Conservation (phyloP, 192 early-diverging fungal species). For the Podila minutissima region DNA sequence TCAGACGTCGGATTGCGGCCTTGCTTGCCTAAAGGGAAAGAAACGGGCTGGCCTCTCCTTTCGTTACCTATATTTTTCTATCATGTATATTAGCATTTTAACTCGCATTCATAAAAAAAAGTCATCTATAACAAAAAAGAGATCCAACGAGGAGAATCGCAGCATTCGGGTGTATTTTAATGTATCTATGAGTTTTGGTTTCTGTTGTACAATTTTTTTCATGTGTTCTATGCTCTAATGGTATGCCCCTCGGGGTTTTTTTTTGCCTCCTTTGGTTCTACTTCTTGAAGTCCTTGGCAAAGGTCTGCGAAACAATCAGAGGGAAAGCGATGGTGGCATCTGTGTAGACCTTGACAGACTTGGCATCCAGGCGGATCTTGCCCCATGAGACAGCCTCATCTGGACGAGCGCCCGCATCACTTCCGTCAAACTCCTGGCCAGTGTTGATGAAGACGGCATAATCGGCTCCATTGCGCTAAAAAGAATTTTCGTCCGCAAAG, state of each 20-base stretch:
- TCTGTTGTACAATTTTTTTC: neutral
- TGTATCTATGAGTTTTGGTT: neutral
- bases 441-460: slow-evolving; percentile 98
- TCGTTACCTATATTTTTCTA: neutral
- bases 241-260: neutral
- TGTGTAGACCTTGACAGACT: slow-evolving; percentile 93
- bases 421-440: slow-evolving; percentile 98
- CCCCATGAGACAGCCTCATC: slow-evolving; percentile 99
- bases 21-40: slow-evolving; percentile 21
- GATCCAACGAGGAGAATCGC: neutral
- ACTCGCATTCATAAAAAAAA: neutral
- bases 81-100: slow-evolving; percentile 2
- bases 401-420: slow-evolving; percentile 96
- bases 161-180: neutral
- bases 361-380: slow-evolving; percentile 85
- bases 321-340: slow-evolving; percentile 96
- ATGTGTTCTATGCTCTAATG: too few relatives aligned
- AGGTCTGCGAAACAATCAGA: slow-evolving; percentile 93
- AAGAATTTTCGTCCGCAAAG: neutral
- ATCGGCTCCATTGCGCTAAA: slow-evolving; percentile 93
- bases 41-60: neutral
- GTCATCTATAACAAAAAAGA: neutral
- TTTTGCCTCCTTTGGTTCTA: neutral
- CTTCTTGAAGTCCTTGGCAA: slow-evolving; percentile 73
- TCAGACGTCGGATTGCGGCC: slow-evolving; percentile 63